phyloP scores from a whole-genome alignment of 257 asterid genomes.

The Ophiorrhiza pumila region DNA sequence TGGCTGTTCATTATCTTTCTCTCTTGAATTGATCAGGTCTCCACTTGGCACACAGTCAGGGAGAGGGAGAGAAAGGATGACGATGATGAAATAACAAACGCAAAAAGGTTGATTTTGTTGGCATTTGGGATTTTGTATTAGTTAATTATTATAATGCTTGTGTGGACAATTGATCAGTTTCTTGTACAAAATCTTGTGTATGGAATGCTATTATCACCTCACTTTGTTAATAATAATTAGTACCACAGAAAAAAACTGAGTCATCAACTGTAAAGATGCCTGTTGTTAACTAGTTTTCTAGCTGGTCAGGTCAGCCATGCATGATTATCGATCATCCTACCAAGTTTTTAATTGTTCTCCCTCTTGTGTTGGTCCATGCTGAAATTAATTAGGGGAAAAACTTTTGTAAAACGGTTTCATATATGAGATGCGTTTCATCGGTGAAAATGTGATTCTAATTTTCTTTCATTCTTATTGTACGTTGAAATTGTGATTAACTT shows the following conservation, averaged over 20 bases:
- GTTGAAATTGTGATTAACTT: no score
- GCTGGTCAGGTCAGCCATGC: no score
- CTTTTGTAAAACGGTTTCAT: no score
- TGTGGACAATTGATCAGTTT: not conserved
- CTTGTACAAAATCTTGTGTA: conserved; percentile 1
- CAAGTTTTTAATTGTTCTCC: not conserved
- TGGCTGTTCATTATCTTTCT: not conserved
- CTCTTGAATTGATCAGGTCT: conserved; percentile 9
- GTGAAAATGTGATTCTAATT: no score
- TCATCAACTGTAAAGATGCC: not conserved
- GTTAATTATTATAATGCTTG: not conserved
- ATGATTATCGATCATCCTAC: not conserved
- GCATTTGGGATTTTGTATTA: not conserved
- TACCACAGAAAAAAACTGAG: not conserved
- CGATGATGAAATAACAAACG: not conserved
- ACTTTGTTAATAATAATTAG: not conserved
- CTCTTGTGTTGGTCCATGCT: not conserved
- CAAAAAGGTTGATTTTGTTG: conserved; percentile 16
- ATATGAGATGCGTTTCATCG: no score
- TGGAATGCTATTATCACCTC: not conserved
- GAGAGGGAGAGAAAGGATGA: not conserved
- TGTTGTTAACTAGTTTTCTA: not conserved
- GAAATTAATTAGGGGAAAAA: no score
- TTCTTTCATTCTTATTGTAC: no score
- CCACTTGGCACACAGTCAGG: conserved; percentile 13